Evolutionary conservation across 2,329 filamentous ascomycete species (phyloP).

Genomic region (Akanthomyces uredinophilus): DNA sequence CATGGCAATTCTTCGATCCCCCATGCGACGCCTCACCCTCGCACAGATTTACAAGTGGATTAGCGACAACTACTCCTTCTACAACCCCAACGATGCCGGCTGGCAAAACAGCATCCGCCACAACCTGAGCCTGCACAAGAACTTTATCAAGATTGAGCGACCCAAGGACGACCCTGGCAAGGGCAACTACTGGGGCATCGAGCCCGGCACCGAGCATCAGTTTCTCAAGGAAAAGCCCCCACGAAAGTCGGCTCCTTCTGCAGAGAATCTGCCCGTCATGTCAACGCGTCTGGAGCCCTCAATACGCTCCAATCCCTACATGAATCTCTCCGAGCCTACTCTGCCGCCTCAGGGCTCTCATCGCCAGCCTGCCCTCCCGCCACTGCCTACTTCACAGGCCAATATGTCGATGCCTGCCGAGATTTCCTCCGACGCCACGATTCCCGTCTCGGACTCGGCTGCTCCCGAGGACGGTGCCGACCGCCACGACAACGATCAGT

Average conservation of each 20-base stretch:
- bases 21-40: constrained; percentile 76
- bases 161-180: constrained; percentile 97
- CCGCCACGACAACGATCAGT: constrained; percentile 36
- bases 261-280: constrained; percentile 55
- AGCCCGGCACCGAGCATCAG: constrained; percentile 79
- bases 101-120: constrained; percentile 99
- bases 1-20: constrained; percentile 90
- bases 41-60: constrained; percentile 99
- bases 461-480: constrained; percentile 47
- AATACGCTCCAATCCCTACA: constrained; percentile 31
- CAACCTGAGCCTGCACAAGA: constrained; percentile 94
- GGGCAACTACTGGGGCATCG: constrained; percentile 94
- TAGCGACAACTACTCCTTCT: constrained; percentile 88
- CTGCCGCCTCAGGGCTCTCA: constrained; percentile 41
- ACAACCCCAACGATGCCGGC: constrained; percentile 75
- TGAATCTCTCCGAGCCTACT: constrained; percentile 40
- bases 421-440: constrained; percentile 71
- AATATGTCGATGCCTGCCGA: constrained; percentile 45
- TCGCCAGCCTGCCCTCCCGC: constrained; percentile 34
- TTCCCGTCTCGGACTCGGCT: constrained; percentile 63
- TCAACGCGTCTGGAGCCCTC: constrained; percentile 50
- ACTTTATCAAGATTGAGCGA: constrained; percentile 90
- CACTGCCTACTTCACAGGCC: constrained; percentile 35
- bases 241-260: constrained; percentile 51
- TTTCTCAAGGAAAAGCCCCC: constrained; percentile 83